Conservation (phyloP, 768 basidiomycete species). For the Galerina marginata region DNA sequence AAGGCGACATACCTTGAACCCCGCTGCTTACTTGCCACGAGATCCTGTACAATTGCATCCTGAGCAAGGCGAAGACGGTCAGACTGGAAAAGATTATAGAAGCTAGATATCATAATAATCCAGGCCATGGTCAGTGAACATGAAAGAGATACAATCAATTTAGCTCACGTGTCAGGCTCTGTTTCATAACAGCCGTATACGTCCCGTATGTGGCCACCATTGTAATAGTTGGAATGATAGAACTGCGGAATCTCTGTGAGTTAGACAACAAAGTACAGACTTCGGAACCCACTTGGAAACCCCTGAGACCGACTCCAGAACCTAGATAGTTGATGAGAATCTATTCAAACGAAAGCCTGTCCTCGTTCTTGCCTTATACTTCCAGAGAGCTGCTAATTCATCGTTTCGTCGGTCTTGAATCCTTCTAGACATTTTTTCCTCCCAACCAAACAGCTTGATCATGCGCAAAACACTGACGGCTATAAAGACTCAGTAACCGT, state of each 20-base stretch:
- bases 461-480: constrained; percentile 63
- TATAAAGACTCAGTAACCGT: neutral
- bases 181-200: constrained; percentile 52
- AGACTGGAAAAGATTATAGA: constrained; percentile 61
- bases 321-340: constrained; percentile 16
- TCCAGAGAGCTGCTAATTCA: constrained; percentile 62
- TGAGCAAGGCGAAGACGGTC: constrained; percentile 66
- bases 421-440: constrained; percentile 57
- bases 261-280: neutral
- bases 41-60: constrained; percentile 50
- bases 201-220: constrained; percentile 70
- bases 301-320: neutral
- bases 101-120: constrained; percentile 32
- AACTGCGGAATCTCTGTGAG: neutral
- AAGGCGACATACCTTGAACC: constrained; percentile 34
- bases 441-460: constrained; percentile 76
- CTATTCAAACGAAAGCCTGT: constrained; percentile 31
- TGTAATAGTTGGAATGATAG: constrained; percentile 51
- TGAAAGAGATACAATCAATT: neutral
- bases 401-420: constrained; percentile 63
- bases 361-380: constrained; percentile 49
- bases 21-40: constrained; percentile 31
- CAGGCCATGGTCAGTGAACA: neutral
- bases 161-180: constrained; percentile 35
- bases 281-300: constrained; percentile 10